Evolutionary conservation across 345 rosid genomes (phyloP).

Genomic region (Populus nigra): DNA sequence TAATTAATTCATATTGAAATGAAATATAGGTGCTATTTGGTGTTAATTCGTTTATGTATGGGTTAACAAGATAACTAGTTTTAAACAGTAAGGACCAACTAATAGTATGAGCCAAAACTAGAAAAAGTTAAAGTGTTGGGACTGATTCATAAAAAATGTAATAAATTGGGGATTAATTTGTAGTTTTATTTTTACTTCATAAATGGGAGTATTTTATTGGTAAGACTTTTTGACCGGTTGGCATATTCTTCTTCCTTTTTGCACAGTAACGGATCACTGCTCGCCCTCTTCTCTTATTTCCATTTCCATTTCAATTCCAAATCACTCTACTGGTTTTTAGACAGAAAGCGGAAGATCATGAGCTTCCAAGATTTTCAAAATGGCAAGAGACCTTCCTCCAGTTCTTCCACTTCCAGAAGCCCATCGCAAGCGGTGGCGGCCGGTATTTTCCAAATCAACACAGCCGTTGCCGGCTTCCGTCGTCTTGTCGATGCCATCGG

Average conservation of each 20-base stretch:
- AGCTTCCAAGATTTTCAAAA: conserved; percentile 56
- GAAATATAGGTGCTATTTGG: no score
- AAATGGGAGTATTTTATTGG: not conserved
- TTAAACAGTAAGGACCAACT: no score
- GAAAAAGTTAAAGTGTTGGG: no score
- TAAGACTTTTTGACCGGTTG: not conserved
- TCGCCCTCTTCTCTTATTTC: not conserved
- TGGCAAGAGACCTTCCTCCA: conserved; percentile 32
- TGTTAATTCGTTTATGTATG: no score
- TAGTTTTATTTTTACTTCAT: not conserved
- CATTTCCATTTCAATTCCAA: not conserved
- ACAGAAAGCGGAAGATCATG: conserved; percentile 28
- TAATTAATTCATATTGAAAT: no score
- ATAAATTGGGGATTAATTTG: not conserved
- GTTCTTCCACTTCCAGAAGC: conserved; percentile 33
- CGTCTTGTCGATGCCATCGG: conserved; percentile 62
- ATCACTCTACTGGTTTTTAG: not conserved
- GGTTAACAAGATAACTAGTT: no score
- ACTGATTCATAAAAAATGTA: no score
- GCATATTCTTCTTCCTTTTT: not conserved
- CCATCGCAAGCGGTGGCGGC: conserved; percentile 57
- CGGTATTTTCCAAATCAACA: conserved; percentile 70
- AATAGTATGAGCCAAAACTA: no score
- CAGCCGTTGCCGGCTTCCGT: conserved; percentile 58
- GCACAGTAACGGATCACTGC: not conserved